A percentile compares a stretch with the other conserved stretches of the same genome.
phyloP scores from a whole-genome alignment of 2,329 filamentous ascomycete species.

The Cephalotrichum gorgonifer region DNA sequence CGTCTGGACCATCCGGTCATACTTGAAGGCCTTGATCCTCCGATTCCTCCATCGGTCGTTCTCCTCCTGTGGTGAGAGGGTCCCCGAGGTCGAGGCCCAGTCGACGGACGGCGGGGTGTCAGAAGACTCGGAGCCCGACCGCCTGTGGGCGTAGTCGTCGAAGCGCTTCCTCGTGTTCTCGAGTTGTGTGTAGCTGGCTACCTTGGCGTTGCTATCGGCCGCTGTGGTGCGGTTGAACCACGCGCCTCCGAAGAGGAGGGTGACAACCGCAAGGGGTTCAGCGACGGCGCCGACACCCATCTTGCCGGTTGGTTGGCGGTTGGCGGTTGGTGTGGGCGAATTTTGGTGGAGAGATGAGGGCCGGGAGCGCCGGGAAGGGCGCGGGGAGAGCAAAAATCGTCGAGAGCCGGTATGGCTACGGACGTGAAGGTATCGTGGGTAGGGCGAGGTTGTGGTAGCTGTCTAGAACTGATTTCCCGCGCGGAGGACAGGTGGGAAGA shows the following conservation, averaged over 20 bases:
- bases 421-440: too few relatives aligned
- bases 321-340: neutral
- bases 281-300: slow-evolving; percentile 30
- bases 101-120: slow-evolving; percentile 5
- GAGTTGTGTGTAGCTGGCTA: slow-evolving; percentile 6
- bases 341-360: neutral
- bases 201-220: slow-evolving; percentile 1
- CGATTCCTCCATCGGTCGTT: slow-evolving; percentile 10
- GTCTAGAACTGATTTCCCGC: too few relatives aligned
- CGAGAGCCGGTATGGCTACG: too few relatives aligned
- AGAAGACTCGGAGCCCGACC: slow-evolving; percentile 8
- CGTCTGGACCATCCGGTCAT: slow-evolving; percentile 34
- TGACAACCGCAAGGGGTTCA: slow-evolving; percentile 30
- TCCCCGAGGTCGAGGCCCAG: slow-evolving; percentile 8
- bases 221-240: slow-evolving; percentile 29
- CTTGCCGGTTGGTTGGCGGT: neutral
- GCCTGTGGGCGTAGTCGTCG: slow-evolving; percentile 7
- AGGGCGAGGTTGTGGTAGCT: too few relatives aligned
- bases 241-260: slow-evolving; percentile 31
- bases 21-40: slow-evolving; percentile 10
- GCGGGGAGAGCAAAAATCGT: too few relatives aligned
- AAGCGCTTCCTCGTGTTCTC: slow-evolving; percentile 9
- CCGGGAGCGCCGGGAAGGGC: neutral
- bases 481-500: too few relatives aligned
- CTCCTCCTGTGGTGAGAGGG: slow-evolving; percentile 7